Base-by-base conservation (phyloP, 345 rosid genomes). In the Reutealis trisperma region DNA sequence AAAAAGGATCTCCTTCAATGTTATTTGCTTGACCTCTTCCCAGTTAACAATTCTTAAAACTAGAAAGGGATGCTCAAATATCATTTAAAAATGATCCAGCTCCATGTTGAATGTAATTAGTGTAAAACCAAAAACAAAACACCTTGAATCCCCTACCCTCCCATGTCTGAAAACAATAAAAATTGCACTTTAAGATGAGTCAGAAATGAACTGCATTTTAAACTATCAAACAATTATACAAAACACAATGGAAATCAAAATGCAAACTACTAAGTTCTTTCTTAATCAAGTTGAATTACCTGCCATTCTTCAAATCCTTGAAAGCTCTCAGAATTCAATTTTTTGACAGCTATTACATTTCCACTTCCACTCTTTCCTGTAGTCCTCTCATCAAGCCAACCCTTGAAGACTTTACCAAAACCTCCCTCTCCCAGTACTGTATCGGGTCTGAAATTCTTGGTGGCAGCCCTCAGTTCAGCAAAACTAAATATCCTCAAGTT, bases 271-370 rank as follows among this genome's bases (percentile, higher is more conserved):
- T 60, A 71, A 63, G 49, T 27, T 62, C 15, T 13, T 51, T 65
- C 54, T 66, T n/a, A 67, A 81, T 59, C 60, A 44, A 63, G 76
- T 62, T 63, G 62, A 73, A 54, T 82, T 76, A 96, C 99, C 96
- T 93, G 94, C 99, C 99, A 96, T 80, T 93, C 99, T 72, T 86
- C 92, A 32, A 87, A 81, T 6, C 98, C 99, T 84, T 95, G 99
- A 70, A 79, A 76, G 83, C 99, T 89, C 90, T 90, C 98, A 2
- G 96, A 85, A 70, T 90, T 93, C 59, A 93, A 79, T 69, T 89
- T 93, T 80, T 95, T 95, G 62, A 95, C 98, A 68, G 99, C 99
- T 75, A 95, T 78, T 47, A 83, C 87, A 57, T 90, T 88, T 66
- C 89, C 94, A 67, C 34, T 88, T 74, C 87, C 93, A 27, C 30